A percentile compares a stretch with the other conserved stretches of the same genome.
phyloP scores from a whole-genome alignment of 1,284 basidiomycete species.

The Ceratobasidium papillatum region DNA sequence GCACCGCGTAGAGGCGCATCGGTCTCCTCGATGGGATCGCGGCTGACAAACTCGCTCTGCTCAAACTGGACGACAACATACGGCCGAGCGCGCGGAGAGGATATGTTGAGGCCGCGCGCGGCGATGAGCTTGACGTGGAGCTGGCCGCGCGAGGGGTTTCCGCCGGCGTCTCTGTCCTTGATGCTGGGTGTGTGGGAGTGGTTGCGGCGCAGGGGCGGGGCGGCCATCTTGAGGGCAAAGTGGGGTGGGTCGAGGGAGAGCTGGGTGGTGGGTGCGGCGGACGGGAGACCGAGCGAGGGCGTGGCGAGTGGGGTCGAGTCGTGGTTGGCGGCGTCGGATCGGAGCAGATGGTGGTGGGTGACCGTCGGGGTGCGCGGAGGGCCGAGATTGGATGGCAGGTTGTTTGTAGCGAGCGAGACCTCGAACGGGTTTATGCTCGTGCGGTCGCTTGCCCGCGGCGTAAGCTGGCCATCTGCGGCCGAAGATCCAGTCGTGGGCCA shows the following conservation, averaged over 20 bases:
- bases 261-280: conserved; percentile 72
- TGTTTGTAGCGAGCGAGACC: conserved; percentile 46
- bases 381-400: conserved; percentile 45
- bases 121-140: conserved; percentile 96
- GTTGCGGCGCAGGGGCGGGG: conserved; percentile 53
- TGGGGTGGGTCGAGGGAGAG: conserved; percentile 78
- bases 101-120: conserved; percentile 85
- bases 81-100: conserved; percentile 73
- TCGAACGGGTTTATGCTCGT: conserved; percentile 76
- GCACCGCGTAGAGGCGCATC: conserved; percentile 87
- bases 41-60: conserved; percentile 97
- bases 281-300: conserved; percentile 11
- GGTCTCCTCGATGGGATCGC: conserved; percentile 84
- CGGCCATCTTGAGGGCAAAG: conserved; percentile 43
- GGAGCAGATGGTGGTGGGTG: conserved; percentile 37
- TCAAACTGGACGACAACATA: conserved; percentile 99
- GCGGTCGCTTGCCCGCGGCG: conserved; percentile 67
- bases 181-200: conserved; percentile 40
- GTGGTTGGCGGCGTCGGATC: neutral
- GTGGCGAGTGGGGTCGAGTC: conserved; percentile 41
- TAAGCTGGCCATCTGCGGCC: conserved; percentile 70
- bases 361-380: conserved; percentile 47
- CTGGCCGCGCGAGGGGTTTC: conserved; percentile 67
- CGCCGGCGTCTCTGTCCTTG: conserved; percentile 34
- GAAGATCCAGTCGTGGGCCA: conserved; percentile 59